These are phyloP conservation scores for Amphicarpaea edgeworthii DNA, from an alignment of 306 rosid species.

Conservation along the genomic window DNA sequence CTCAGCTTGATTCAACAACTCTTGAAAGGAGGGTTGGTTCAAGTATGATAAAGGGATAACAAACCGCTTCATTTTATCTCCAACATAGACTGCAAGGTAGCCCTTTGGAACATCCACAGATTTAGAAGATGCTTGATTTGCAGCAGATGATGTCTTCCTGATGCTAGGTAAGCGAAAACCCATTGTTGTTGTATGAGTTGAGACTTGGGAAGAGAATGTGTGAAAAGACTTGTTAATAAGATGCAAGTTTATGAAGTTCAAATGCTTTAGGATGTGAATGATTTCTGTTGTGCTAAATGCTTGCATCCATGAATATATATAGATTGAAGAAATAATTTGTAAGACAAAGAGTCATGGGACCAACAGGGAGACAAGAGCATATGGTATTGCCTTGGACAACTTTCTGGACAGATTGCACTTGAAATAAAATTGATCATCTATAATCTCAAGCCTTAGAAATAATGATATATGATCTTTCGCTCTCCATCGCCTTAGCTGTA, in stretches of 20 bases:
- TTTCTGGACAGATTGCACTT: neutral
- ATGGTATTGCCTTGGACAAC: conserved; percentile 41
- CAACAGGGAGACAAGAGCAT: neutral
- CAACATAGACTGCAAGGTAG: neutral
- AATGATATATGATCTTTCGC: neutral
- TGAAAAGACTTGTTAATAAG: neutral
- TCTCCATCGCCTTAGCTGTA: conserved; percentile 10
- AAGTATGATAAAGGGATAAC: too few species aligned
- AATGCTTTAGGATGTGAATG: neutral
- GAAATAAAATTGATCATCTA: neutral
- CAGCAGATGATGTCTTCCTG: neutral
- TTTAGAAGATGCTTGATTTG: neutral
- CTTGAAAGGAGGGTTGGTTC: neutral
- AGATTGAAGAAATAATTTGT: too few species aligned
- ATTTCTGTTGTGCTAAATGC: too few species aligned
- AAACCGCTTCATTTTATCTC: neutral
- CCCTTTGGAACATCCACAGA: neutral
- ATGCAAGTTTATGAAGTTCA: too few species aligned
- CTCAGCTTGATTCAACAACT: neutral
- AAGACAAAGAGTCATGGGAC: neutral
- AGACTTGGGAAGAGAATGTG: neutral
- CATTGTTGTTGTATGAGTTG: neutral
- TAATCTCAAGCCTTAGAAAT: neutral
- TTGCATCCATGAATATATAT: too few species aligned
- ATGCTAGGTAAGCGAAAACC: neutral